A percentile compares a stretch with the other conserved stretches of the same genome.
Evolutionary conservation across 2,329 filamentous ascomycete species (phyloP).

Genomic region (Phialemoniopsis sp.): DNA sequence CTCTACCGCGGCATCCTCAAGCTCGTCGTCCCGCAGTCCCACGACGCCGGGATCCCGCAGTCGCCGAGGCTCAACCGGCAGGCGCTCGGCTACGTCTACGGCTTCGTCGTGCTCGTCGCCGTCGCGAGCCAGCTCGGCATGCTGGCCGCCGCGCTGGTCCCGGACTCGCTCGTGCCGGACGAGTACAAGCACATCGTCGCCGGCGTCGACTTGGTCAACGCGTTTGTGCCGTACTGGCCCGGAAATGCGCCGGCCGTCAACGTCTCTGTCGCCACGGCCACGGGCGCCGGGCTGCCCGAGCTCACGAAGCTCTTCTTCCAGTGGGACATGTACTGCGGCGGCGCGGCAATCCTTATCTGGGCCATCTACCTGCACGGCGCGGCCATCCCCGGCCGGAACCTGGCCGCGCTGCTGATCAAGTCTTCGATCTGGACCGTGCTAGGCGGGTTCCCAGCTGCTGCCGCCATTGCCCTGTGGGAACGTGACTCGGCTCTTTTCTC

Average conservation of each 20-base stretch:
- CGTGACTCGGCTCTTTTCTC: conserved; percentile 28
- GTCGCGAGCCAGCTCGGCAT: conserved; percentile 32
- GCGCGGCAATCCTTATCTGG: conserved; percentile 37
- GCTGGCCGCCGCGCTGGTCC: conserved; percentile 31
- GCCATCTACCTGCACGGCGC: conserved; percentile 27
- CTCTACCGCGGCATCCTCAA: conserved; percentile 27
- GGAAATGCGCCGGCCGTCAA: conserved; percentile 26
- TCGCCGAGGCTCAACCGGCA: conserved; percentile 31
- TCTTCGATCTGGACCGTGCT: conserved; percentile 25
- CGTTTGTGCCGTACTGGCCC: conserved; percentile 21
- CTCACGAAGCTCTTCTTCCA: conserved; percentile 40
- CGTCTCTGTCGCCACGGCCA: conserved; percentile 22
- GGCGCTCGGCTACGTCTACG: conserved; percentile 8
- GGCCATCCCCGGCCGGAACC: conserved; percentile 12
- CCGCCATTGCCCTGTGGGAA: conserved; percentile 41
- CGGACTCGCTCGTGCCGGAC: conserved; percentile 25
- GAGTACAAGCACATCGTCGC: conserved; percentile 6
- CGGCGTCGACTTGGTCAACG: conserved; percentile 18
- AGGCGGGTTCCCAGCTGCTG: conserved; percentile 36
- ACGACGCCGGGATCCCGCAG: conserved; percentile 5
- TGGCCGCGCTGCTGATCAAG: conserved; percentile 23
- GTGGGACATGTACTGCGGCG: conserved; percentile 42
- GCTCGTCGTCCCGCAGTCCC: conserved; percentile 9
- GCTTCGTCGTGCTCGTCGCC: conserved; percentile 32
- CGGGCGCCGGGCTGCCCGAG: conserved; percentile 25